Evolutionary conservation across 2,329 filamentous ascomycete species (phyloP).

Genomic region (Pseudocercospora vitis): DNA sequence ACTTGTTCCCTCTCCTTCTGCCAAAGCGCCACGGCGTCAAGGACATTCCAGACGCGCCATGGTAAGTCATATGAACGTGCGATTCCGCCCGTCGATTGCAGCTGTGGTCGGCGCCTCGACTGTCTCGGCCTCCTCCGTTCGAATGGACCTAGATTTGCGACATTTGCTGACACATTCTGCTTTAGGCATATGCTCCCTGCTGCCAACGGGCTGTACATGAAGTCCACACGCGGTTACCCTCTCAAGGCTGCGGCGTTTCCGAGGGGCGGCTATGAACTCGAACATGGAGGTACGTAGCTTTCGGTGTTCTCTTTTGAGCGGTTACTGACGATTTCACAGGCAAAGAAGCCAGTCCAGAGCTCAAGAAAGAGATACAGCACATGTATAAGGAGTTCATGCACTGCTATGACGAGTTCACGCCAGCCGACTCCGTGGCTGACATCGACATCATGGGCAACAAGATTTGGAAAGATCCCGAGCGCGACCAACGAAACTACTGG

Average conservation of each 20-base stretch:
- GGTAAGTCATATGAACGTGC: too few relatives aligned
- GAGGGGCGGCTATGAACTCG: conserved; percentile 29
- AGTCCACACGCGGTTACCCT: conserved; percentile 33
- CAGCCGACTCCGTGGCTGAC: conserved; percentile 33
- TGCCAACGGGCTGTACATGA: conserved; percentile 35
- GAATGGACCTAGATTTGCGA: too few relatives aligned
- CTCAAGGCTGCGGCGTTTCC: conserved; percentile 32
- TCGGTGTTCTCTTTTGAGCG: background rate
- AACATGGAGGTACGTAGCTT: conserved; percentile 24
- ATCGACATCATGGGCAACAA: conserved; percentile 37
- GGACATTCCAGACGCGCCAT: conserved; percentile 30
- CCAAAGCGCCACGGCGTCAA: conserved; percentile 31
- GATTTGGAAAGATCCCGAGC: conserved; percentile 34
- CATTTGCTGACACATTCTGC: too few relatives aligned
- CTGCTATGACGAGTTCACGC: conserved; percentile 32
- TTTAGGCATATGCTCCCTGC: conserved; percentile 37
- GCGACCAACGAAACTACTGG: conserved; percentile 36
- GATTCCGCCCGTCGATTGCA: too few relatives aligned
- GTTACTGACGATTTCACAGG: conserved; percentile 16
- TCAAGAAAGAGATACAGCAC: conserved; percentile 27
- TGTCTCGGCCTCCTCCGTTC: too few relatives aligned
- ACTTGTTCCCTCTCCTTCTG: conserved; percentile 12
- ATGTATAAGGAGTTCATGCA: conserved; percentile 31
- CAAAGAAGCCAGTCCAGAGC: conserved; percentile 21
- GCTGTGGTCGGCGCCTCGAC: too few relatives aligned